These are phyloP conservation scores for Sporothrix sp. DNA, from an alignment of 2,329 filamentous ascomycete genomes.

Conservation along the genomic window DNA sequence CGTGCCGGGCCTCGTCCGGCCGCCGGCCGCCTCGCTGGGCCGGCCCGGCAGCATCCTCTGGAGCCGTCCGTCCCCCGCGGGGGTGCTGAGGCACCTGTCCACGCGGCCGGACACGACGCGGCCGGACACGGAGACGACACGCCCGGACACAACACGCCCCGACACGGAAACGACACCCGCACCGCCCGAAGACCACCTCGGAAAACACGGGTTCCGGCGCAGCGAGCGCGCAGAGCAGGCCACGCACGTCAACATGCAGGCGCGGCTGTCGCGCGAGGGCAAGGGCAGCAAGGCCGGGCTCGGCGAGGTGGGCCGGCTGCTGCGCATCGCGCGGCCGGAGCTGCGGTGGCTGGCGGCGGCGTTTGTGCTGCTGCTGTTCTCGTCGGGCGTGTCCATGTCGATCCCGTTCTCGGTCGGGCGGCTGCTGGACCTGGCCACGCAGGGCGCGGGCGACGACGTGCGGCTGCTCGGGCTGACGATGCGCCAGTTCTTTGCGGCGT, in stretches of 20 bases:
- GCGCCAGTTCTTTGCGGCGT: conserved; percentile 76
- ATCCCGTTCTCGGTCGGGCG: conserved; percentile 95
- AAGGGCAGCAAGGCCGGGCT: conserved; percentile 51
- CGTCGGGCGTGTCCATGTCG: conserved; percentile 88
- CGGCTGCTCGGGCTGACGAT: conserved; percentile 76
- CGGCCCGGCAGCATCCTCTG: conserved; percentile 9
- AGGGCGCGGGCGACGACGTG: conserved; percentile 53
- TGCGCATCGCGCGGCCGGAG: conserved; percentile 85
- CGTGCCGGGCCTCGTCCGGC: not conserved
- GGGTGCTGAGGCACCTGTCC: conserved; percentile 11
- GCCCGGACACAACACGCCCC: too few relatives aligned
- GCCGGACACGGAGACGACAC: conserved; percentile 20
- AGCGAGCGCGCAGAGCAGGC: conserved; percentile 81
- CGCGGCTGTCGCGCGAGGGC: conserved; percentile 77
- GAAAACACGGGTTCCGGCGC: conserved; percentile 24
- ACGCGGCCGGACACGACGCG: not conserved
- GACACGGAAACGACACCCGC: too few relatives aligned
- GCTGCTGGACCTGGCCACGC: conserved; percentile 84
- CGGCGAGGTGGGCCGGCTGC: conserved; percentile 71
- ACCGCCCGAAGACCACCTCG: conserved; percentile 23
- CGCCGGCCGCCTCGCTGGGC: too few relatives aligned
- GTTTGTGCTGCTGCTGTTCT: conserved; percentile 77
- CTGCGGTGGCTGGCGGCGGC: conserved; percentile 66
- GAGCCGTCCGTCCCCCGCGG: conserved; percentile 4
- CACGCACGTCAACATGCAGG: conserved; percentile 79